Evolutionary conservation across 2,329 filamentous ascomycete species (phyloP).

Genomic region (Ascomycota sp.): DNA sequence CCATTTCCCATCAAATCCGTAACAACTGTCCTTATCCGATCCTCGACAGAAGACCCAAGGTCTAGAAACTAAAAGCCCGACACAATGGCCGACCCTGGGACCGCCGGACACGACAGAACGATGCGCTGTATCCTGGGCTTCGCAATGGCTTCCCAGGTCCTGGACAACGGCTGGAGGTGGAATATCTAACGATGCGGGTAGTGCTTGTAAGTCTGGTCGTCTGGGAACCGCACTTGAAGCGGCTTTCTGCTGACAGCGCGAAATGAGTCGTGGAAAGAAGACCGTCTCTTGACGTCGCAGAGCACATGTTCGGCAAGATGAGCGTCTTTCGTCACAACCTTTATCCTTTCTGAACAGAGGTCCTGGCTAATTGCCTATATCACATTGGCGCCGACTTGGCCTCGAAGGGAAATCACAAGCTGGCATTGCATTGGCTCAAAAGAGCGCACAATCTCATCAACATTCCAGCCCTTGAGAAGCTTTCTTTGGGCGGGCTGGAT

Average conservation of each 20-base stretch:
- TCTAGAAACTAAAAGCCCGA: neutral
- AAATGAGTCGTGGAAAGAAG: slow-evolving; percentile 50
- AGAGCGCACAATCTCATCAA: slow-evolving; percentile 42
- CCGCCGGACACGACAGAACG: slow-evolving; percentile 6
- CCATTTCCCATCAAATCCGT: too few species aligned
- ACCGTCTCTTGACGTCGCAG: slow-evolving; percentile 53
- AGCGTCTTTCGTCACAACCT: slow-evolving; percentile 17
- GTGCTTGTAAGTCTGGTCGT: slow-evolving; percentile 31
- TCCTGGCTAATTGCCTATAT: slow-evolving; percentile 45
- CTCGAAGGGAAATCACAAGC: slow-evolving; percentile 25
- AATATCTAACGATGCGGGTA: slow-evolving; percentile 47
- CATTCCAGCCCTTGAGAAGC: slow-evolving; percentile 27
- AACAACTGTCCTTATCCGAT: too few species aligned
- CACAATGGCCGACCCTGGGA: neutral
- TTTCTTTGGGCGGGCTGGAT: slow-evolving; percentile 40
- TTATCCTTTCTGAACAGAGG: slow-evolving; percentile 33
- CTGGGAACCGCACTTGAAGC: neutral
- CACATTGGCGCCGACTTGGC: slow-evolving; percentile 47
- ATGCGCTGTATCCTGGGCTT: slow-evolving; percentile 7
- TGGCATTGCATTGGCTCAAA: slow-evolving; percentile 53
- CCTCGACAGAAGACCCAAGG: too few species aligned
- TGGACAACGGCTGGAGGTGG: slow-evolving; percentile 23
- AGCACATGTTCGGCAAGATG: slow-evolving; percentile 52
- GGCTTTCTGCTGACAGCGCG: slow-evolving; percentile 3
- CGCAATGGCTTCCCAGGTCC: neutral